Conservation (phyloP, 1,139 yeast genomes). For the Magnusiomyces suaveolens region DNA sequence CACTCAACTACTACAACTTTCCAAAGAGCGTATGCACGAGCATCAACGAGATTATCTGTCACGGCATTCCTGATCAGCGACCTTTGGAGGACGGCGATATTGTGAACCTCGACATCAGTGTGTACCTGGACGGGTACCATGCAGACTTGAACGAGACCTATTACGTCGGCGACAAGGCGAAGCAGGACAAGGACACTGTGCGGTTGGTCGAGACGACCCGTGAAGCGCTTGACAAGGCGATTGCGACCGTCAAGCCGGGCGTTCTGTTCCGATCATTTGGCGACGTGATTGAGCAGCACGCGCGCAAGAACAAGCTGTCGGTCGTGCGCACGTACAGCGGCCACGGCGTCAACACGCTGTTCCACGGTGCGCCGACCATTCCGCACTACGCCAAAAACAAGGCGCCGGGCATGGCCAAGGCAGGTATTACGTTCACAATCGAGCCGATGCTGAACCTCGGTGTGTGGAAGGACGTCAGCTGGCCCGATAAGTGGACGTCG, state of each 20-base stretch:
- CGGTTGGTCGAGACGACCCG: conserved; percentile 90
- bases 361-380: conserved; percentile 88
- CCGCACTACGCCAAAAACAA: conserved; percentile 92
- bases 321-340: conserved; percentile 91
- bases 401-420: conserved; percentile 86
- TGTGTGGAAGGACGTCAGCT: conserved; percentile 64
- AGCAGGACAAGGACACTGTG: conserved; percentile 61
- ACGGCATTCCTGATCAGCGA: conserved; percentile 91
- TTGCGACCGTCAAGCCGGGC: conserved; percentile 83
- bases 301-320: conserved; percentile 65
- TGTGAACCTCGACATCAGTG: conserved; percentile 77
- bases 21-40: conserved; percentile 93
- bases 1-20: conserved; percentile 86
- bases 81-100: conserved; percentile 89
- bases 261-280: conserved; percentile 81
- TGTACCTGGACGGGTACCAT: conserved; percentile 81
- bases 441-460: conserved; percentile 97
- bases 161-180: conserved; percentile 89
- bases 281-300: conserved; percentile 79
- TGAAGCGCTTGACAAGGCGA: conserved; percentile 78
- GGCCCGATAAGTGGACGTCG: conserved; percentile 99
- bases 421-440: conserved; percentile 95
- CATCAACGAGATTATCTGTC: conserved; percentile 90
- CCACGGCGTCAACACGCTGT: conserved; percentile 79
- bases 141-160: conserved; percentile 95